Percentiles rank a stretch among this genome's conserved stretches.
These are phyloP conservation scores for Trichoderma endophyticum DNA, from an alignment of 2,329 filamentous ascomycete genomes.

Conservation along the genomic window DNA sequence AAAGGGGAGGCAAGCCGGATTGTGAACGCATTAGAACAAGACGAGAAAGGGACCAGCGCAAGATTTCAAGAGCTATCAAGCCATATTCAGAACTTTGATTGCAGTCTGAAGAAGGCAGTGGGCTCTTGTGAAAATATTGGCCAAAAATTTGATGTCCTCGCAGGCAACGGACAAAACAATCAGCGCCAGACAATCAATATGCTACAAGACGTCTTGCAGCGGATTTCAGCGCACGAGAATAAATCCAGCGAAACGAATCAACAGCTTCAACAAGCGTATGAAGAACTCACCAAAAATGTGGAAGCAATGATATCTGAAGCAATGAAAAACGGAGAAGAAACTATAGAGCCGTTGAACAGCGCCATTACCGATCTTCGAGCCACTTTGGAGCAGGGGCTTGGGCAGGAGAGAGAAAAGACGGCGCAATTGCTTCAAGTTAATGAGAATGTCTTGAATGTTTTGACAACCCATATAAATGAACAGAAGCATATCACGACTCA, in stretches of 20 bases:
- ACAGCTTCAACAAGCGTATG: constrained; percentile 21
- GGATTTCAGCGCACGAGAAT: constrained; percentile 24
- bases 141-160: constrained; percentile 17
- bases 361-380: constrained; percentile 23
- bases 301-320: constrained; percentile 20
- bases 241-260: constrained; percentile 25
- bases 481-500: constrained; percentile 22
- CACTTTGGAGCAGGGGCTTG: constrained; percentile 26
- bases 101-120: constrained; percentile 10
- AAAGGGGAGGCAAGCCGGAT: constrained; percentile 7
- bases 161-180: constrained; percentile 13
- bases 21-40: neutral
- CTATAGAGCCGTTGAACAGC: constrained; percentile 21
- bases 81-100: neutral
- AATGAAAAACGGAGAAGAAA: constrained; percentile 18
- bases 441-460: neutral
- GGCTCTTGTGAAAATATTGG: constrained; percentile 22
- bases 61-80: neutral
- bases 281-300: constrained; percentile 23
- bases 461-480: constrained; percentile 23
- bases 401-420: constrained; percentile 23
- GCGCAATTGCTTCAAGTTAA: constrained; percentile 18
- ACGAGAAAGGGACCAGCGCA: neutral
- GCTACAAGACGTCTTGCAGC: constrained; percentile 21
- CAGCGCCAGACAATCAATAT: constrained; percentile 6